Conservation (phyloP, 192 early-diverging fungal genomes). For the Hyaloraphidium curvatum region DNA sequence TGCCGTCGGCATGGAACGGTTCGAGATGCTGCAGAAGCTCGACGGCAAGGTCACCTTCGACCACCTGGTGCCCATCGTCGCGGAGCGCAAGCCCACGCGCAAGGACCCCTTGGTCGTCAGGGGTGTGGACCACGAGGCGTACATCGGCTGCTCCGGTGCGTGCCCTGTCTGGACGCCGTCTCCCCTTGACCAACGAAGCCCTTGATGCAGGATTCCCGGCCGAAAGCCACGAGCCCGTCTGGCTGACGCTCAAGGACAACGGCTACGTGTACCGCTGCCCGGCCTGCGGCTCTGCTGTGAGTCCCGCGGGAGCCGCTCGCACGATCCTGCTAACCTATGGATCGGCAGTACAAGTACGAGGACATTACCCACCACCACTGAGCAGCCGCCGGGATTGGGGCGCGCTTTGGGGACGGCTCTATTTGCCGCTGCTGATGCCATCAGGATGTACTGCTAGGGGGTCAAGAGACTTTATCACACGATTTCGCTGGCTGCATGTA, state of each 20-base stretch:
- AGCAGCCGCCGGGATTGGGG: too few species aligned
- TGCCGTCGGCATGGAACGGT: conserved; percentile 75
- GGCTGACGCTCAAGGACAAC: conserved; percentile 68
- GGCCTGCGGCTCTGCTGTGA: conserved; percentile 64
- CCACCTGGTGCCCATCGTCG: conserved; percentile 45
- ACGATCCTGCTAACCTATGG: too few species aligned
- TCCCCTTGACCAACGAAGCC: too few species aligned
- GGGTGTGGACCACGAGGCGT: conserved; percentile 57
- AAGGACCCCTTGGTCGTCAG: conserved; percentile 70
- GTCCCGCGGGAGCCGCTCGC: too few species aligned
- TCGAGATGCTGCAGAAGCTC: conserved; percentile 64
- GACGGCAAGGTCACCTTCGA: conserved; percentile 81
- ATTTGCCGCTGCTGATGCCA: too few species aligned
- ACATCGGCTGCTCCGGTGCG: conserved; percentile 85
- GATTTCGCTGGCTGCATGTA: too few species aligned
- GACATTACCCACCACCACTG: too few species aligned
- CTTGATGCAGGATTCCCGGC: conserved; percentile 60
- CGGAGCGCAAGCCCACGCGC: conserved; percentile 48
- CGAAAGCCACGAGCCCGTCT: conserved; percentile 81
- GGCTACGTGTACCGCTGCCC: conserved; percentile 69
- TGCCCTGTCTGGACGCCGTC: too few species aligned
- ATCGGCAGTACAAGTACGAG: too few species aligned
- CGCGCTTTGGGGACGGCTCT: too few species aligned
- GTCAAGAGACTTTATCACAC: too few species aligned
- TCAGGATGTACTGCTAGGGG: too few species aligned